Percentiles rank a stretch among this genome's conserved stretches.
These are phyloP conservation scores for Ceratocystis lukuohia DNA, from an alignment of 2,329 filamentous ascomycete genomes.

Conservation along the genomic window DNA sequence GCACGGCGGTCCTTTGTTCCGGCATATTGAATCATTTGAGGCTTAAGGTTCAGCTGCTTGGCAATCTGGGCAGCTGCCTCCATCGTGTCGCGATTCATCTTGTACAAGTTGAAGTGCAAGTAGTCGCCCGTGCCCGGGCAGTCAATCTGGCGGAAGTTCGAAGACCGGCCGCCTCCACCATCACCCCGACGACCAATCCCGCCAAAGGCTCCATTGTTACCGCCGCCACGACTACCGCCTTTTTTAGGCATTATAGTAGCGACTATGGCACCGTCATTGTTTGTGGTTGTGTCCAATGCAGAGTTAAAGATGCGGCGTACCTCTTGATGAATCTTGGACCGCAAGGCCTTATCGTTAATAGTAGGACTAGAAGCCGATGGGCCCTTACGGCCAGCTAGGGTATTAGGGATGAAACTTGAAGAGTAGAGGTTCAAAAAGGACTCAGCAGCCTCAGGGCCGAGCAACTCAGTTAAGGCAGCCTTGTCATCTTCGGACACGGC, in stretches of 20 bases:
- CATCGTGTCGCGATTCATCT: constrained; percentile 96
- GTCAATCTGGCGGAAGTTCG: constrained; percentile 12
- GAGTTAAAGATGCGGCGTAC: constrained; percentile 71
- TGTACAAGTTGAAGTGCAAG: constrained; percentile 84
- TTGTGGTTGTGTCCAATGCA: constrained; percentile 61
- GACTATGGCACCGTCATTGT: constrained; percentile 43
- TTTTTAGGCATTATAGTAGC: constrained; percentile 48
- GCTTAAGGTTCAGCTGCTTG: constrained; percentile 58
- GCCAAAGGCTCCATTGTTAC: constrained; percentile 9
- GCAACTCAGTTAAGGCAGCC: constrained; percentile 29
- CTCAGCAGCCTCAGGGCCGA: constrained; percentile 30
- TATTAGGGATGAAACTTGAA: constrained; percentile 25
- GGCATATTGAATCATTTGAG: constrained; percentile 59
- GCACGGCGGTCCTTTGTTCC: constrained; percentile 86
- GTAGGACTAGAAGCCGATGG: constrained; percentile 30
- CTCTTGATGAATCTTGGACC: constrained; percentile 41
- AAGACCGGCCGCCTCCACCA: constrained; percentile 7
- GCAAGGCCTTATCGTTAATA: constrained; percentile 33
- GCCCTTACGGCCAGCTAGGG: constrained; percentile 23
- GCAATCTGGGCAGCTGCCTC: constrained; percentile 69
- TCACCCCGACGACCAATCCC: constrained; percentile 19
- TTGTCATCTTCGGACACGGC: constrained; percentile 26
- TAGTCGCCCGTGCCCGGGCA: constrained; percentile 48
- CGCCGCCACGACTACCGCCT: constrained; percentile 16
- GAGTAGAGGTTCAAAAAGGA: constrained; percentile 33